These are phyloP conservation scores for Lentinula lateritia DNA, from an alignment of 768 basidiomycete species.

Conservation along the genomic window DNA sequence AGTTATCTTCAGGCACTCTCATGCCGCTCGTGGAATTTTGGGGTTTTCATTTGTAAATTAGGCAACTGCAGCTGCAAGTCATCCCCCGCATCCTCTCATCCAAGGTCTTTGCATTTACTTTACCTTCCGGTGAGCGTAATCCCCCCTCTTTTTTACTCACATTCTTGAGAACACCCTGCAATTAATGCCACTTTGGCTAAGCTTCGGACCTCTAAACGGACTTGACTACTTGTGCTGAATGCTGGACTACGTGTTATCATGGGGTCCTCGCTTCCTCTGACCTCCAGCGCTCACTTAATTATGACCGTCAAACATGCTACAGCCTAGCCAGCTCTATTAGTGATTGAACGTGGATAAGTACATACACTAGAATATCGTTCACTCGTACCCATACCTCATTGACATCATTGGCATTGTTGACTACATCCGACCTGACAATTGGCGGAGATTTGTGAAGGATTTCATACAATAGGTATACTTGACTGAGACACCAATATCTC, in stretches of 20 bases:
- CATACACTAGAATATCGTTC: neutral
- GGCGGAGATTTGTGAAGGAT: no score
- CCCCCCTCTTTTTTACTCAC: neutral
- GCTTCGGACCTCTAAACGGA: no score
- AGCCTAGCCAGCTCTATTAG: neutral
- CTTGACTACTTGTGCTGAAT: neutral
- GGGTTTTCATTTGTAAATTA: conserved; percentile 23
- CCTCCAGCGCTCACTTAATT: neutral
- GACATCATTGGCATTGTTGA: neutral
- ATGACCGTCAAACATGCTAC: neutral
- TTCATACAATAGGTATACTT: neutral
- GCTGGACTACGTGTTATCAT: neutral
- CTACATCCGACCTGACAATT: no score
- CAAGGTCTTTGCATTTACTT: neutral
- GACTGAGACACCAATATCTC: neutral
- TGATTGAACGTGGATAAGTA: neutral
- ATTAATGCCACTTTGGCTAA: neutral
- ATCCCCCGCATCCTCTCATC: conserved; percentile 19
- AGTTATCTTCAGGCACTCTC: conserved; percentile 2
- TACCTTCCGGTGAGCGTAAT: neutral
- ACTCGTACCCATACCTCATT: neutral
- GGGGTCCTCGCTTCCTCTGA: neutral
- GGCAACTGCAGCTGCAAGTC: conserved; percentile 3
- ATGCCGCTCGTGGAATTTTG: conserved; percentile 22
- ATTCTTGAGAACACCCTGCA: neutral